A percentile compares a stretch with the other conserved stretches of the same genome.
Evolutionary conservation across 306 rosid species (phyloP).

Genomic region (Dryas alaskensis): DNA sequence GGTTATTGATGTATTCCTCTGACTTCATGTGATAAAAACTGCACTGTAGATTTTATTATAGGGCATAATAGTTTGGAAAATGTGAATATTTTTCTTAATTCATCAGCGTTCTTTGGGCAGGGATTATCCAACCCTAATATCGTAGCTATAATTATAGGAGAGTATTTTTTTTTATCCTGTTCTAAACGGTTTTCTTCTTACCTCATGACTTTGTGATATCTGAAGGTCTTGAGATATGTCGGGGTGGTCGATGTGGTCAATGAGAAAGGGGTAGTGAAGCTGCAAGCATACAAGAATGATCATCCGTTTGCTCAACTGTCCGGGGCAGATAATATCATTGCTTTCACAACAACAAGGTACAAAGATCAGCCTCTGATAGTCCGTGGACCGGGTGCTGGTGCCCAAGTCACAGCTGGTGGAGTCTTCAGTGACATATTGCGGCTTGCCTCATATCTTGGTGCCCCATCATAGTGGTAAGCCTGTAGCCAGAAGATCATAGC

Average conservation of each 20-base stretch:
- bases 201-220: conserved; percentile 24
- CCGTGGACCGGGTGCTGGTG: conserved; percentile 98
- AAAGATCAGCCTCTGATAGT: conserved; percentile 78
- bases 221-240: conserved; percentile 90
- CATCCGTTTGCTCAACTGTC: conserved; percentile 96
- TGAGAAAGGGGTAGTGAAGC: conserved; percentile 64
- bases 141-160: neutral
- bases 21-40: neutral
- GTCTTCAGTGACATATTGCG: conserved; percentile 87
- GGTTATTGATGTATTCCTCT: neutral
- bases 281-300: conserved; percentile 75
- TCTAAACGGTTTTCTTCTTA: neutral
- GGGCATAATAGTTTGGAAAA: neutral
- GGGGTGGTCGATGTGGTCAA: conserved; percentile 87
- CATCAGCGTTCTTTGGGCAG: neutral
- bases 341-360: conserved; percentile 86
- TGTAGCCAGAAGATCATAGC: neutral
- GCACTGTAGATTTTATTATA: neutral
- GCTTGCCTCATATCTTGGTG: conserved; percentile 97
- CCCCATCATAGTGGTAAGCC: conserved; percentile 61
- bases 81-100: neutral
- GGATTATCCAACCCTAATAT: neutral
- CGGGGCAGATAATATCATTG: conserved; percentile 92
- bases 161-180: too few species aligned
- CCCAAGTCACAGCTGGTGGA: conserved; percentile 98